Percentiles rank a stretch among this genome's conserved stretches.
Evolutionary conservation across 2,329 filamentous ascomycete species (phyloP).

Genomic region (Dendryphion nanum): DNA sequence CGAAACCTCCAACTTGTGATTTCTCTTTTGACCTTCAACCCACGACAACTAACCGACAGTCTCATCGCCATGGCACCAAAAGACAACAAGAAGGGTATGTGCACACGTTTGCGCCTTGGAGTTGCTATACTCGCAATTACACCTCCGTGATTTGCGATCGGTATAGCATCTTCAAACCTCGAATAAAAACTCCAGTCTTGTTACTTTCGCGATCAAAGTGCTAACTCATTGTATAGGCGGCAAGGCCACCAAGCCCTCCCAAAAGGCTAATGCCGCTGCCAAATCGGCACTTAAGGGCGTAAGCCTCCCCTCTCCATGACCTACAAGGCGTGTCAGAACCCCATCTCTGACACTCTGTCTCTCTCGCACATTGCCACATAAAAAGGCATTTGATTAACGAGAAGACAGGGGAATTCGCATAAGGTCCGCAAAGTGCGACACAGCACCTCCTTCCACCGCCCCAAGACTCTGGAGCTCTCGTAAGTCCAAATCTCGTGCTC

Average conservation of each 20-base stretch:
- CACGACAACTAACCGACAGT: conserved; percentile 30
- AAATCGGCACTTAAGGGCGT: conserved; percentile 96
- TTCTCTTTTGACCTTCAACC: conserved; percentile 24
- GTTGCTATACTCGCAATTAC: conserved; percentile 4
- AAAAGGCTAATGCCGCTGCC: conserved; percentile 85
- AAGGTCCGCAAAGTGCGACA: conserved; percentile 90
- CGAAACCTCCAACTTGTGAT: conserved; percentile 9
- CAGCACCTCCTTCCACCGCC: conserved; percentile 94
- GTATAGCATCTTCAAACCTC: too few species aligned
- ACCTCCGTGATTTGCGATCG: too few species aligned
- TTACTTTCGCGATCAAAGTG: conserved; percentile 19
- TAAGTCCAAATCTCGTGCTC: conserved; percentile 11
- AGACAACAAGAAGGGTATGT: conserved; percentile 36
- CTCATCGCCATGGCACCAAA: conserved; percentile 41
- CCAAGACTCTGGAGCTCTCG: conserved; percentile 92
- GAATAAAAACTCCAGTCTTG: too few species aligned
- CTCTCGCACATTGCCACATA: conserved; percentile 39
- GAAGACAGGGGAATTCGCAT: conserved; percentile 65
- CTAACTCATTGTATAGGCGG: conserved; percentile 40
- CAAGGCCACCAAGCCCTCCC: conserved; percentile 68
- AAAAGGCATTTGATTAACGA: too few species aligned
- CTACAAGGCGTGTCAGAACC: conserved; percentile 50
- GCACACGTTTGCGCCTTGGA: too few species aligned
- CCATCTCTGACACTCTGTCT: conserved; percentile 53
- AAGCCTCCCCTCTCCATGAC: conserved; percentile 51